phyloP scores from a whole-genome alignment of 805 yeast species.

The Candida broadrunensis region DNA sequence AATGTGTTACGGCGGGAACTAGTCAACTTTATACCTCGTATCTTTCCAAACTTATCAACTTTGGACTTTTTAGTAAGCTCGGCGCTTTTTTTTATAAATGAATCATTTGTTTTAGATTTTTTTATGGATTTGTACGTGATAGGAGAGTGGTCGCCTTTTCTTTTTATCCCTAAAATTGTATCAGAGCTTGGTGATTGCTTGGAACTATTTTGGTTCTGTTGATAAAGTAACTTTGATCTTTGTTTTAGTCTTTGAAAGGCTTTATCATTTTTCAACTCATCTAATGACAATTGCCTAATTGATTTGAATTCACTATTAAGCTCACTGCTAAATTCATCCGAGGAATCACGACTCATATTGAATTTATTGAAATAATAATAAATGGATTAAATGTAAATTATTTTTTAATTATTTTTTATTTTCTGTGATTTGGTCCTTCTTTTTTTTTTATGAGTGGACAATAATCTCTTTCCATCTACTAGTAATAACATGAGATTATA shows the following conservation, averaged over 20 bases:
- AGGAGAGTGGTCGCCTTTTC: background rate
- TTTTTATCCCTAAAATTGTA: background rate
- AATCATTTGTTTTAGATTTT: background rate
- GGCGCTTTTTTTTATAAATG: background rate
- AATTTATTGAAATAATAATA: too few relatives aligned
- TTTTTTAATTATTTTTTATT: too few relatives aligned
- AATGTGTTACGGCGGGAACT: background rate
- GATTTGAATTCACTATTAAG: background rate
- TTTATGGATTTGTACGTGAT: background rate
- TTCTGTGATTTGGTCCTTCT: too few relatives aligned
- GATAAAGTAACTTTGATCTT: constrained; percentile 6
- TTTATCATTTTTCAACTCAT: constrained; percentile 14
- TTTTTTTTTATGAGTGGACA: too few relatives aligned
- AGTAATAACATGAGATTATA: too few relatives aligned
- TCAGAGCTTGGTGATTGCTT: background rate
- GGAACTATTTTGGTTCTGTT: background rate
- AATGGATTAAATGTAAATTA: too few relatives aligned
- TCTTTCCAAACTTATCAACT: background rate
- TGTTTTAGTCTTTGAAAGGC: constrained; percentile 15
- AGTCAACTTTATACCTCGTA: background rate
- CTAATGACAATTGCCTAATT: background rate
- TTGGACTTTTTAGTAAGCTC: background rate
- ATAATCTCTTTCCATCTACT: too few relatives aligned
- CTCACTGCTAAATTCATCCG: background rate
- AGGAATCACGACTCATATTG: too few relatives aligned